phyloP scores from a whole-genome alignment of 2,329 filamentous ascomycete genomes.

The Claviceps quebecensis region DNA sequence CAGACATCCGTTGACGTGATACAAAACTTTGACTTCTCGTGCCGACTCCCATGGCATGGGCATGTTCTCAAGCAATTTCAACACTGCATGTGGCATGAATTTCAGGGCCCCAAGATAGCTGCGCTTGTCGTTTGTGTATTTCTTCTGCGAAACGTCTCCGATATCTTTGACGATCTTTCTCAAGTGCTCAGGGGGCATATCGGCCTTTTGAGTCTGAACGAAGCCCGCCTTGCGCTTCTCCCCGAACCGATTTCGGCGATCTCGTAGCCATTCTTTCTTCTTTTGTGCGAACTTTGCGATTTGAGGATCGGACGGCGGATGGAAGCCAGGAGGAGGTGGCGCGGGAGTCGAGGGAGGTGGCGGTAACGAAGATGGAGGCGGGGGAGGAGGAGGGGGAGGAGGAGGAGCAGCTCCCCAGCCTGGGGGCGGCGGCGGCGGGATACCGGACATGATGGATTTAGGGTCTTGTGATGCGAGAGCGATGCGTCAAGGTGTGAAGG shows the following conservation, averaged over 20 bases:
- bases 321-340: conserved; percentile 58
- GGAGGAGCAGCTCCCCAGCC: conserved; percentile 39
- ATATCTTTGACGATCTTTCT: conserved; percentile 98
- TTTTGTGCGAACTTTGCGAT: conserved; percentile 94
- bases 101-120: conserved; percentile 95
- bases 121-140: conserved; percentile 96
- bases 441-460: conserved; percentile 33
- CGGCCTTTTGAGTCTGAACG: conserved; percentile 94
- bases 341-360: conserved; percentile 42
- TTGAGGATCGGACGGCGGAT: conserved; percentile 66
- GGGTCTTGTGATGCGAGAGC: conserved; percentile 11
- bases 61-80: conserved; percentile 98
- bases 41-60: conserved; percentile 99
- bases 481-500: conserved; percentile 13
- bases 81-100: conserved; percentile 96
- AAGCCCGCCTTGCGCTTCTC: conserved; percentile 96
- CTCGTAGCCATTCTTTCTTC: conserved; percentile 96
- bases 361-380: conserved; percentile 40
- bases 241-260: conserved; percentile 81
- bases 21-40: conserved; percentile 91
- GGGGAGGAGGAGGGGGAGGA: conserved; percentile 44
- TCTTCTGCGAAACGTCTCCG: conserved; percentile 97
- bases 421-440: conserved; percentile 42
- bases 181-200: conserved; percentile 96
- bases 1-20: conserved; percentile 94